Evolutionary conservation across 2,329 filamentous ascomycete genomes (phyloP).

Genomic region (Oidium heveae): DNA sequence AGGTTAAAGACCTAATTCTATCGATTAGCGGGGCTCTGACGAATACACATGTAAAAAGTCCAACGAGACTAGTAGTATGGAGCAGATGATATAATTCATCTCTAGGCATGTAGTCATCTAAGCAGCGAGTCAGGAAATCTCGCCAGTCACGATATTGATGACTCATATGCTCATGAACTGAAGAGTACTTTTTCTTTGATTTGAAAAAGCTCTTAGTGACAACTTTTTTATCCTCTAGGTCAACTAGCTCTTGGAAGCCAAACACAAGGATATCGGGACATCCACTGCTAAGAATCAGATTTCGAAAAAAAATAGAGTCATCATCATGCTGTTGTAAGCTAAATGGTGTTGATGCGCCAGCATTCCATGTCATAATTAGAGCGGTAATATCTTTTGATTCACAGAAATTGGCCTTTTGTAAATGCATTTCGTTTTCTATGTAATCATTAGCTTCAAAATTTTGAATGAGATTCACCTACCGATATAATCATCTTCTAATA

Average conservation of each 20-base stretch:
- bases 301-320: conserved; percentile 56
- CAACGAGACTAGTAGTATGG: conserved; percentile 74
- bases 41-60: conserved; percentile 88
- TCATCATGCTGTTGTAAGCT: conserved; percentile 44
- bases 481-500: conserved; percentile 86
- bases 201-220: conserved; percentile 91
- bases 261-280: conserved; percentile 82
- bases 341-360: conserved; percentile 78
- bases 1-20: conserved; percentile 52
- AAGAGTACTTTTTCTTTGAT: conserved; percentile 57
- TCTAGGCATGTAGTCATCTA: conserved; percentile 62
- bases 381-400: conserved; percentile 60
- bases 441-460: conserved; percentile 1
- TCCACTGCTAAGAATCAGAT: conserved; percentile 50
- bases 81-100: conserved; percentile 62
- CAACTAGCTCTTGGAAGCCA: conserved; percentile 95
- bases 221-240: conserved; percentile 88
- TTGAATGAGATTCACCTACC: conserved; percentile 18
- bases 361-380: conserved; percentile 85
- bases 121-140: conserved; percentile 57
- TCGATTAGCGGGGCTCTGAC: conserved; percentile 57
- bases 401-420: conserved; percentile 60
- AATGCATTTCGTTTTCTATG: conserved; percentile 60
- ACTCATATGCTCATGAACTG: conserved; percentile 77
- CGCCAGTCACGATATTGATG: conserved; percentile 94